phyloP scores from a whole-genome alignment of 1,284 basidiomycete genomes.

The Cutaneotrichosporon cutaneum region DNA sequence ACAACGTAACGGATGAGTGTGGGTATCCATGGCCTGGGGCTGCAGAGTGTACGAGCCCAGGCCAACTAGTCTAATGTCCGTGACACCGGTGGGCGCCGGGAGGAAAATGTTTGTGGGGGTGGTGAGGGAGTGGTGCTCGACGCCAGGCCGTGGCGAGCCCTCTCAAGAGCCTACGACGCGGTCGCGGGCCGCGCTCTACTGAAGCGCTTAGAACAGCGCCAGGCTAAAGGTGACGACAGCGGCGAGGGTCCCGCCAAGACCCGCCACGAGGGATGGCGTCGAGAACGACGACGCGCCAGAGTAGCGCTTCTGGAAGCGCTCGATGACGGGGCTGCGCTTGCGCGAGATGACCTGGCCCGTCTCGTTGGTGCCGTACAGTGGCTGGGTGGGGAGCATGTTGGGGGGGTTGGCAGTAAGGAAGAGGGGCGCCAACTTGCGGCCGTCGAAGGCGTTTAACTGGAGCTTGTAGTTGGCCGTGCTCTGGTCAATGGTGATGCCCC shows the following conservation, averaged over 20 bases:
- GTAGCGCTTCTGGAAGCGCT: constrained; percentile 8
- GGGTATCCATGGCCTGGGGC: constrained; percentile 8
- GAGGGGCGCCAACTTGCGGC: constrained; percentile 50
- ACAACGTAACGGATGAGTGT: constrained; percentile 7
- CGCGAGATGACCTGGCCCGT: constrained; percentile 10
- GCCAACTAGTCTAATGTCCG: constrained; percentile 10
- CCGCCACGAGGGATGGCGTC: neutral
- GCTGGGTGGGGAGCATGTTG: constrained; percentile 54
- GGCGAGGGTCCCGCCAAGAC: constrained; percentile 4
- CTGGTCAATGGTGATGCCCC: constrained; percentile 49
- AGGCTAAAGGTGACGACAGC: constrained; percentile 10
- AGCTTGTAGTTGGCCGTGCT: constrained; percentile 41
- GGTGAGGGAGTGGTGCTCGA: neutral
- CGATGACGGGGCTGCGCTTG: neutral
- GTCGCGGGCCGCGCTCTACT: neutral
- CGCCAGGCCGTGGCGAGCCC: neutral
- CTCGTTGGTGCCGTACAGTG: constrained; percentile 51
- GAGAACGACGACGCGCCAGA: neutral
- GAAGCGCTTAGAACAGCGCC: constrained; percentile 9
- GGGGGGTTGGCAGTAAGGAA: constrained; percentile 50
- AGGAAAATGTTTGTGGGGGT: neutral
- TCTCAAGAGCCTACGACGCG: constrained; percentile 3
- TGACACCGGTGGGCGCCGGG: neutral
- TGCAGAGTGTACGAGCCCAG: neutral
- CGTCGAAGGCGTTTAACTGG: constrained; percentile 49